Conservation (phyloP, 2,329 filamentous ascomycete genomes). For the Pseudogymnoascus sp. region DNA sequence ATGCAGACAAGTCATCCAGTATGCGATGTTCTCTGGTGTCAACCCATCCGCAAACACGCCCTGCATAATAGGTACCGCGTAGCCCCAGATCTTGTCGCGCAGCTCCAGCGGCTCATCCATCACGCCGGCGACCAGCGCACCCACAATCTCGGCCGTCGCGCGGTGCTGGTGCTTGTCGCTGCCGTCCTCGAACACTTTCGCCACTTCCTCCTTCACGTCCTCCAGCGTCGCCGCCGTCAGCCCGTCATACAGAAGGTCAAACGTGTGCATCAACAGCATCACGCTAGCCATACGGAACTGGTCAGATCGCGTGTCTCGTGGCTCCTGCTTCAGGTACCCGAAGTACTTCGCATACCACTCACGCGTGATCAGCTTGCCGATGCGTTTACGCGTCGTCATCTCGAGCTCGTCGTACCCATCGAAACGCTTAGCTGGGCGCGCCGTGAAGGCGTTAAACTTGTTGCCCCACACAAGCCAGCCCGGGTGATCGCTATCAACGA, state of each 20-base stretch:
- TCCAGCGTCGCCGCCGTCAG: constrained; percentile 71
- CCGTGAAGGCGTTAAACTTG: constrained; percentile 69
- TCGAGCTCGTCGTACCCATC: constrained; percentile 74
- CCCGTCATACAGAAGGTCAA: constrained; percentile 79
- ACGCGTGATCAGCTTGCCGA: constrained; percentile 69
- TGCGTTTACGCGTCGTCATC: constrained; percentile 61
- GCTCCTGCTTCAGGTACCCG: constrained; percentile 91
- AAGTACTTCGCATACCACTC: constrained; percentile 87
- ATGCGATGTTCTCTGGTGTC: constrained; percentile 86
- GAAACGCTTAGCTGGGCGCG: constrained; percentile 56
- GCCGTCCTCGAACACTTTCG: constrained; percentile 77
- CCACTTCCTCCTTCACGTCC: constrained; percentile 75
- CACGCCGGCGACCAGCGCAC: constrained; percentile 72
- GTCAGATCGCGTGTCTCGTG: constrained; percentile 70
- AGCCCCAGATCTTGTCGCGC: constrained; percentile 74
- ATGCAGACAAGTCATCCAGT: constrained; percentile 92
- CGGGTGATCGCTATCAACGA: constrained; percentile 83
- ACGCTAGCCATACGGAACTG: constrained; percentile 84
- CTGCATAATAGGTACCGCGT: constrained; percentile 79
- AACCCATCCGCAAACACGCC: constrained; percentile 82
- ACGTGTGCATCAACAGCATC: constrained; percentile 78
- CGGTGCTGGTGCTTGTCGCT: constrained; percentile 97
- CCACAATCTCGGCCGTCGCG: constrained; percentile 87
- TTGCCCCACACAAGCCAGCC: constrained; percentile 97
- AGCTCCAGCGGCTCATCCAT: constrained; percentile 67